These are phyloP conservation scores for Leccinum fallax DNA, from an alignment of 1,284 basidiomycete genomes.

Conservation along the genomic window DNA sequence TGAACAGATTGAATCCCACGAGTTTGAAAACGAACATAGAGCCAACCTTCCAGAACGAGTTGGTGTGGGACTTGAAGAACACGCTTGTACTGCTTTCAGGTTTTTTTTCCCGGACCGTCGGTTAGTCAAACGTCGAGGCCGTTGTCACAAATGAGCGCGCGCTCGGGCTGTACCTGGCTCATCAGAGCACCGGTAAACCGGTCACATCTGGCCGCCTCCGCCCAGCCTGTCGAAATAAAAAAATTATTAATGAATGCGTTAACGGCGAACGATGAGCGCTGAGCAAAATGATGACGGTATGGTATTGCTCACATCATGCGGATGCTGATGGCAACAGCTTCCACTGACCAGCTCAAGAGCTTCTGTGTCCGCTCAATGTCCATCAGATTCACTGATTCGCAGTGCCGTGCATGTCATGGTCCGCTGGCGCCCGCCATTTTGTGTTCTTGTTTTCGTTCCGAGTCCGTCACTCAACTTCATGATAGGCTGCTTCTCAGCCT, in stretches of 20 bases:
- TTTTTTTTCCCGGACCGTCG: not conserved
- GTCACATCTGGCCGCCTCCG: not conserved
- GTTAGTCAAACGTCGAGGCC: not conserved
- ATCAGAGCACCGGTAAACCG: not conserved
- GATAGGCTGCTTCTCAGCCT: not conserved
- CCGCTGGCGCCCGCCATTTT: not conserved
- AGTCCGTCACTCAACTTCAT: not conserved
- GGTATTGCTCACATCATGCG: not conserved
- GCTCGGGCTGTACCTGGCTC: not conserved
- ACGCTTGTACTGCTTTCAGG: not conserved
- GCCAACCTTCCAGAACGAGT: not conserved
- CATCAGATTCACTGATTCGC: not conserved
- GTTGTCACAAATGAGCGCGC: not conserved
- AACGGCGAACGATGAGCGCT: not conserved
- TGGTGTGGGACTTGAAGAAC: not conserved
- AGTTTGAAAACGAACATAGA: not conserved
- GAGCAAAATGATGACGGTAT: not conserved
- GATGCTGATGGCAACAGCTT: not conserved
- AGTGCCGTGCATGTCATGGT: not conserved
- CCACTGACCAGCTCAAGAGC: not conserved
- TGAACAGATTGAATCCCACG: not conserved
- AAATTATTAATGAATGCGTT: not conserved
- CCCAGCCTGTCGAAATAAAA: not conserved
- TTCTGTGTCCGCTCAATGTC: not conserved
- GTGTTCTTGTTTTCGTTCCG: not conserved